Evolutionary conservation across 148 eudicot genomes (phyloP).

Genomic region (Spergularia marina): DNA sequence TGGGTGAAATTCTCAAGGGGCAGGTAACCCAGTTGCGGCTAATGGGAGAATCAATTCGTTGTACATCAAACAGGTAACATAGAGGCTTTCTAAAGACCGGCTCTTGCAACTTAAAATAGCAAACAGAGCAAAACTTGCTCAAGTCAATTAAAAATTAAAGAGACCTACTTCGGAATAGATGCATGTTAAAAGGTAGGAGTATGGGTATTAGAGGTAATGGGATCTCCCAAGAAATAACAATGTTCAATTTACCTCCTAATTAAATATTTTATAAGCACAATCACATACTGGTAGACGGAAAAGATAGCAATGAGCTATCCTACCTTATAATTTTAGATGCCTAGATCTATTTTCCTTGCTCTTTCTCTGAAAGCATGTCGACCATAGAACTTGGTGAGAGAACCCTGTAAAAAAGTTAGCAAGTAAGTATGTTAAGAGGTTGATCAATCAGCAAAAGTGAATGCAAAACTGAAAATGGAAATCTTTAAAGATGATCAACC

Average conservation of each 20-base stretch:
- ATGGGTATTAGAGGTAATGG: neutral
- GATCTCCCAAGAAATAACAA: neutral
- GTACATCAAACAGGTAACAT: no score
- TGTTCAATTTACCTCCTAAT: neutral
- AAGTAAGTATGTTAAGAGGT: conserved; percentile 16
- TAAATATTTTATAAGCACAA: neutral
- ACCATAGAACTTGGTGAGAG: conserved; percentile 88
- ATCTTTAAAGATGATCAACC: neutral
- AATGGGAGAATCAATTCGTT: no score
- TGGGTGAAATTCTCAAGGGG: no score
- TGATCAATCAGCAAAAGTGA: neutral
- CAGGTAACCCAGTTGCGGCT: no score
- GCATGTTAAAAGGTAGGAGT: neutral
- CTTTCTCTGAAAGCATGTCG: conserved; percentile 99
- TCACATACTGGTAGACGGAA: neutral
- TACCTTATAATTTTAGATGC: conserved; percentile 94
- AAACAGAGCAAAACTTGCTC: no score
- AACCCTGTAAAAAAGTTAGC: conserved; percentile 44
- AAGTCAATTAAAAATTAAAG: neutral
- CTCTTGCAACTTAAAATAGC: no score
- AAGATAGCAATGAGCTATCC: neutral
- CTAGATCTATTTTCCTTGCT: conserved; percentile 91
- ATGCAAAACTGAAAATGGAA: neutral
- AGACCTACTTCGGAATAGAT: neutral
- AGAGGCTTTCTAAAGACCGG: no score